These are phyloP conservation scores for Spatholobus suberectus DNA, from an alignment of 306 rosid genomes.

Conservation along the genomic window DNA sequence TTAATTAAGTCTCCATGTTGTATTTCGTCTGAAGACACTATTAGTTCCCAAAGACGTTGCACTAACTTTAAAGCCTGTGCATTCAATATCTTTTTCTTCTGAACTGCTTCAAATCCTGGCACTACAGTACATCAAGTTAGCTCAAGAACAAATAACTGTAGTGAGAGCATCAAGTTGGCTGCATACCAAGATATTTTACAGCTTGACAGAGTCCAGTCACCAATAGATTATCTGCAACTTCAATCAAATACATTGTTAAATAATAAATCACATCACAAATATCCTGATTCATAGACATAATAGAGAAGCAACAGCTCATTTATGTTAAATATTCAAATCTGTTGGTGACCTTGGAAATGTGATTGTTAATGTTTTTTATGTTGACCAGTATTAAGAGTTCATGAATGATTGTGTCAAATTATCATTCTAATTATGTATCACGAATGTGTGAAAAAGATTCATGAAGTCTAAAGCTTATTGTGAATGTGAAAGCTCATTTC, in stretches of 20 bases:
- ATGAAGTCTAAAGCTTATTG: not conserved
- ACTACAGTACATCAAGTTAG: slow-evolving; percentile 1
- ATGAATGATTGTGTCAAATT: not conserved
- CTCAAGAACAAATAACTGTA: not conserved
- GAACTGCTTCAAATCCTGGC: slow-evolving; percentile 26
- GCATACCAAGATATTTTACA: slow-evolving; percentile 28
- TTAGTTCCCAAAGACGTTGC: not conserved
- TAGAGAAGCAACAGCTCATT: not conserved
- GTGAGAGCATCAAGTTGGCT: not conserved
- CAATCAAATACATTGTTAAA: not conserved
- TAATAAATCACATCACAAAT: not conserved
- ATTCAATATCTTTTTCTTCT: slow-evolving; percentile 19
- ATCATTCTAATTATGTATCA: not conserved
- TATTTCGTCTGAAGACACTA: slow-evolving; percentile 16
- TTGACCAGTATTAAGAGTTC: not conserved
- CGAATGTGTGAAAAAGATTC: not conserved
- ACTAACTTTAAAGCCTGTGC: slow-evolving; percentile 24
- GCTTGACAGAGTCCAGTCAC: not conserved
- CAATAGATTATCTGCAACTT: slow-evolving; percentile 20
- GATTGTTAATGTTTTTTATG: no score
- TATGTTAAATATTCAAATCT: not conserved
- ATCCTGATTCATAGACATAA: not conserved
- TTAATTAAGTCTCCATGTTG: slow-evolving; percentile 5
- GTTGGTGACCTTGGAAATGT: not conserved
- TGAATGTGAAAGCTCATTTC: not conserved